These are phyloP conservation scores for Cladosporium sp. DNA, from an alignment of 2,329 filamentous ascomycete genomes.

Conservation along the genomic window DNA sequence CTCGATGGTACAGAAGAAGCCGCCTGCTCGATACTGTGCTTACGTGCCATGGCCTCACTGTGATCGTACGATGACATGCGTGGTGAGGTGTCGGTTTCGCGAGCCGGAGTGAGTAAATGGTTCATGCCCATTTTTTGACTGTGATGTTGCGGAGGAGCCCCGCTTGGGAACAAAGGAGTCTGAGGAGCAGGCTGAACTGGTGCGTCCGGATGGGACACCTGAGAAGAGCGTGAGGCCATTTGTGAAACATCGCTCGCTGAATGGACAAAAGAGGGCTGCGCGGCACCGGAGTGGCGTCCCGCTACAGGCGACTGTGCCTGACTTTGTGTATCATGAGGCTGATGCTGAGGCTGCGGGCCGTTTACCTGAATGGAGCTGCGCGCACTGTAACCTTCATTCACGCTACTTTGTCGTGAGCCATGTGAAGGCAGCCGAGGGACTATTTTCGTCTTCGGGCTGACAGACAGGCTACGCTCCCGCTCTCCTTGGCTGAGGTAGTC, in stretches of 20 bases:
- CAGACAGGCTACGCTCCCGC: constrained; percentile 66
- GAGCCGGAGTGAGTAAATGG: constrained; percentile 26
- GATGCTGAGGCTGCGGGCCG: constrained; percentile 18
- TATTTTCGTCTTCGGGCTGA: constrained; percentile 68
- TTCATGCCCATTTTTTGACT: constrained; percentile 28
- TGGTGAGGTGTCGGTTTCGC: constrained; percentile 15
- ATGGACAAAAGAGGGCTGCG: constrained; percentile 17
- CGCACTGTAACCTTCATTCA: constrained; percentile 26
- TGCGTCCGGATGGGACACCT: constrained; percentile 6
- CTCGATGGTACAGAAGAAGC: not conserved
- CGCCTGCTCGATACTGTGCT: not conserved
- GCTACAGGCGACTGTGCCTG: constrained; percentile 19
- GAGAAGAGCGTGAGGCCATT: constrained; percentile 14
- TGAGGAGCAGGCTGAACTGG: constrained; percentile 7
- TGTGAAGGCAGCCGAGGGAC: constrained; percentile 27
- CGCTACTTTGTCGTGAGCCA: constrained; percentile 30
- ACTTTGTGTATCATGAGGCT: constrained; percentile 19
- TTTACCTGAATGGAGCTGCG: constrained; percentile 24
- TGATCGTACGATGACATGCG: not conserved
- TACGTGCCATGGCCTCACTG: not conserved
- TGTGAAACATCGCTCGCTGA: constrained; percentile 21
- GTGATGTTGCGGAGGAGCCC: constrained; percentile 21
- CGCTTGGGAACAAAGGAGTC: constrained; percentile 11
- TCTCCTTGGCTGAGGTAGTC: constrained; percentile 53
- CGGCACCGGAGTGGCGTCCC: constrained; percentile 13